These are phyloP conservation scores for Dioscorea alata DNA, from an alignment of 106 monocot genomes.

Conservation along the genomic window DNA sequence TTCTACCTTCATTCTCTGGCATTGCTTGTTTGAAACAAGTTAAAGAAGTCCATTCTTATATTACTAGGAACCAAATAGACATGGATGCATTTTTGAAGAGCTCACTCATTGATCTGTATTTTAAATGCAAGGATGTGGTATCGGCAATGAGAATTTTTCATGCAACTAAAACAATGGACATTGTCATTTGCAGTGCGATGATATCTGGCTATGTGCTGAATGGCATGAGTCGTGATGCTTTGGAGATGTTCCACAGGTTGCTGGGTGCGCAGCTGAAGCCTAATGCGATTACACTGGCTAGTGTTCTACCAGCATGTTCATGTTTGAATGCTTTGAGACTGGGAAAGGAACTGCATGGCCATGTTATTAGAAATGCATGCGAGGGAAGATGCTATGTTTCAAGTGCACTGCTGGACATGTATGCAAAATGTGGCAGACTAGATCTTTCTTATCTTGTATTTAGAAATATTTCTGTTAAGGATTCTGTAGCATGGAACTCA, in stretches of 20 bases:
- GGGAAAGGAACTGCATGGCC: slow-evolving; percentile 71
- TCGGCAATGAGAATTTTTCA: slow-evolving; percentile 56
- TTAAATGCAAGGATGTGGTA: slow-evolving; percentile 55
- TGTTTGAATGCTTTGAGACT: slow-evolving; percentile 44
- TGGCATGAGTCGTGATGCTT: slow-evolving; percentile 50
- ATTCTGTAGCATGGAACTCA: slow-evolving; percentile 85
- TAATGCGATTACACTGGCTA: slow-evolving; percentile 68
- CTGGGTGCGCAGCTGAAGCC: slow-evolving; percentile 46
- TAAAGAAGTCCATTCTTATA: slow-evolving; percentile 74
- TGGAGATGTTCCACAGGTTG: slow-evolving; percentile 47
- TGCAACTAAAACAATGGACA: slow-evolving; percentile 35
- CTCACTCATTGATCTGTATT: slow-evolving; percentile 83
- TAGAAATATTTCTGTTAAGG: slow-evolving; percentile 41
- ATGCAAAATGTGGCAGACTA: slow-evolving; percentile 77
- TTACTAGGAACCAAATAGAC: slow-evolving; percentile 50
- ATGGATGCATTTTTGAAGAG: slow-evolving; percentile 81
- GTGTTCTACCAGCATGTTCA: slow-evolving; percentile 79
- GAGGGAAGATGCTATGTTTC: slow-evolving; percentile 62
- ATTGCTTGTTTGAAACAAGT: slow-evolving; percentile 33
- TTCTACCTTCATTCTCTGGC: slow-evolving; percentile 77
- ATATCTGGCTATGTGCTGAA: slow-evolving; percentile 86
- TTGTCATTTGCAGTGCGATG: slow-evolving; percentile 80
- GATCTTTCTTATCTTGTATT: slow-evolving; percentile 63
- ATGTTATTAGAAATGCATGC: slow-evolving; percentile 50
- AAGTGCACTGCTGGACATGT: slow-evolving; percentile 89